Evolutionary conservation across 331 rosid genomes (phyloP).

Genomic region (Ulmus americana): DNA sequence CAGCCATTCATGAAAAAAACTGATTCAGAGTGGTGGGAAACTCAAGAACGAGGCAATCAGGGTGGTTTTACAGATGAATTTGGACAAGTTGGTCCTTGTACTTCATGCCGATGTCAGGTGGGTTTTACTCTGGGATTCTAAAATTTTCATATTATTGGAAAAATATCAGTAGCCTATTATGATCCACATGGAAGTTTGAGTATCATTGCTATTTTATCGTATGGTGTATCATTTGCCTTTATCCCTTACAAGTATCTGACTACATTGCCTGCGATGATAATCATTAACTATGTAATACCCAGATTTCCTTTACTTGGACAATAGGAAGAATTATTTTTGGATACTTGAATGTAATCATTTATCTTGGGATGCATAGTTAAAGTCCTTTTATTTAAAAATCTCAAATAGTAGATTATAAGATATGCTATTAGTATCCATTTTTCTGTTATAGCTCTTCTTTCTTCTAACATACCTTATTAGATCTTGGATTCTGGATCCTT

Average conservation of each 20-base stretch:
- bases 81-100: constrained; percentile 92
- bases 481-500: not conserved
- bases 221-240: not conserved
- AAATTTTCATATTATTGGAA: not conserved
- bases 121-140: constrained; percentile 9
- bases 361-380: not conserved
- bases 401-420: not conserved
- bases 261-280: not conserved
- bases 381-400: not conserved
- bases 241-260: not conserved
- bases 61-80: constrained; percentile 66
- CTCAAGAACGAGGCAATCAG: constrained; percentile 76
- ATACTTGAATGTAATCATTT: not conserved
- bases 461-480: not conserved
- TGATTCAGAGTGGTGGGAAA: constrained; percentile 90
- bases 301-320: not conserved
- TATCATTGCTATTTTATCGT: not conserved
- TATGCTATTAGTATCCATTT: not conserved
- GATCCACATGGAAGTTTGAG: not conserved
- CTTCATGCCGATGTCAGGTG: constrained; percentile 93
- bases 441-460: constrained; percentile 1
- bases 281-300: no score
- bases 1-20: constrained; percentile 27
- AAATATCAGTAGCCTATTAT: not conserved
- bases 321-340: not conserved